These are phyloP conservation scores for Borealophlyctis nickersoniae DNA, from an alignment of 192 early-diverging fungal genomes.

Conservation along the genomic window DNA sequence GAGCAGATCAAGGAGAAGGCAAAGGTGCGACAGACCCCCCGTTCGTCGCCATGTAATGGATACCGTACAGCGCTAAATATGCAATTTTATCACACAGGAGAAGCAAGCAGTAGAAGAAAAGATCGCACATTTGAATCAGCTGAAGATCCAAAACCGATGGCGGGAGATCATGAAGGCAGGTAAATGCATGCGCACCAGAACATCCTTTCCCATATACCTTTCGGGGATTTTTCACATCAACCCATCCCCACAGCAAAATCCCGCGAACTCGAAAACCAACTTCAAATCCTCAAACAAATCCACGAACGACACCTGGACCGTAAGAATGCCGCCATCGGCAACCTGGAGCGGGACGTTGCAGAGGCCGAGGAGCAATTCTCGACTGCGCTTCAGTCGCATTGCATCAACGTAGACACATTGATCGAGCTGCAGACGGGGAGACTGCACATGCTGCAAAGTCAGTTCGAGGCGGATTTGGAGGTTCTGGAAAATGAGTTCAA, in stretches of 20 bases:
- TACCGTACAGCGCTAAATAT: not conserved
- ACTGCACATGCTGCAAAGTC: constrained; percentile 39
- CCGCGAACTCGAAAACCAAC: constrained; percentile 34
- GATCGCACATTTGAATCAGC: constrained; percentile 47
- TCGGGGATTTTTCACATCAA: not conserved
- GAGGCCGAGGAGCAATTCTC: constrained; percentile 58
- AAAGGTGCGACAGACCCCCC: constrained; percentile 29
- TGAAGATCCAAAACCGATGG: constrained; percentile 63
- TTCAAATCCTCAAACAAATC: constrained; percentile 43
- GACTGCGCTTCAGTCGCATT: constrained; percentile 53
- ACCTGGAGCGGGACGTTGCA: constrained; percentile 35
- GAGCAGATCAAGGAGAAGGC: constrained; percentile 51
- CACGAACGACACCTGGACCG: constrained; percentile 54
- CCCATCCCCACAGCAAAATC: constrained; percentile 42
- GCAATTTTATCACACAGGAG: constrained; percentile 29
- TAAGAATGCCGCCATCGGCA: constrained; percentile 38
- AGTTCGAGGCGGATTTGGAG: constrained; percentile 49
- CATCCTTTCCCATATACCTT: not conserved
- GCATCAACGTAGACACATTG: constrained; percentile 54
- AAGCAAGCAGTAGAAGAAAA: constrained; percentile 49
- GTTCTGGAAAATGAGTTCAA: constrained; percentile 54
- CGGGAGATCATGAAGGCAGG: constrained; percentile 60
- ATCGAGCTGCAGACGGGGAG: constrained; percentile 51
- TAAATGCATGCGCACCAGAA: constrained; percentile 2
- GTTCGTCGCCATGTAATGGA: not conserved